These are phyloP conservation scores for Penicillium sp. DNA, from an alignment of 2,329 filamentous ascomycete species.

Conservation along the genomic window DNA sequence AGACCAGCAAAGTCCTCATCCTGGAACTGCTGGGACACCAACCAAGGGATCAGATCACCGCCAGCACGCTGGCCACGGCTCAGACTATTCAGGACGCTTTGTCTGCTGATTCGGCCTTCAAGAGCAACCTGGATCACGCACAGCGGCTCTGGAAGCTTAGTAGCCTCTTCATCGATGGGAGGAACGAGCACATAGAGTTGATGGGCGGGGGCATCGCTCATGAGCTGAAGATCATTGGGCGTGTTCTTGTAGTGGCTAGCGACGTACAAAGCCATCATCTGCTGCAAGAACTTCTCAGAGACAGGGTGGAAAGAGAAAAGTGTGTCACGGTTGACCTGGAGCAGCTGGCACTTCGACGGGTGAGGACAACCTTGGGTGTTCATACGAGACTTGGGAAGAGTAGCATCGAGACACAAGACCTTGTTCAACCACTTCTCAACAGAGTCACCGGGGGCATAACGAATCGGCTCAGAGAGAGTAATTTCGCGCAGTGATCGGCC, in stretches of 20 bases:
- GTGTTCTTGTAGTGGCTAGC: slow-evolving; percentile 98
- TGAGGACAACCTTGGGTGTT: slow-evolving; percentile 80
- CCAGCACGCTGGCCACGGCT: slow-evolving; percentile 85
- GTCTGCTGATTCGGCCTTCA: slow-evolving; percentile 90
- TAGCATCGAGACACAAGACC: slow-evolving; percentile 90
- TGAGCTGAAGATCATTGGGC: slow-evolving; percentile 95
- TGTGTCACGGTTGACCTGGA: slow-evolving; percentile 94
- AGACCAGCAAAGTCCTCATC: slow-evolving; percentile 94
- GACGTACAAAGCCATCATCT: slow-evolving; percentile 97
- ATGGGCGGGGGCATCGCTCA: slow-evolving; percentile 96
- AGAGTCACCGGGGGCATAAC: slow-evolving; percentile 85
- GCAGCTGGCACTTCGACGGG: slow-evolving; percentile 84
- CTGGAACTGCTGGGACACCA: slow-evolving; percentile 97
- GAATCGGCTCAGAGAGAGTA: slow-evolving; percentile 88
- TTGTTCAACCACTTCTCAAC: slow-evolving; percentile 98
- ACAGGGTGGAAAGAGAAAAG: slow-evolving; percentile 98
- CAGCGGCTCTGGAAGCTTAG: slow-evolving; percentile 84
- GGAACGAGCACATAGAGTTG: slow-evolving; percentile 93
- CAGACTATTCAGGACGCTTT: slow-evolving; percentile 87
- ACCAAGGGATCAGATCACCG: slow-evolving; percentile 95
- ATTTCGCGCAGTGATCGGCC: slow-evolving; percentile 86
- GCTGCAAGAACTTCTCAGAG: slow-evolving; percentile 94
- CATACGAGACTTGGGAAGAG: slow-evolving; percentile 74
- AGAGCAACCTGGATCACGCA: slow-evolving; percentile 93
- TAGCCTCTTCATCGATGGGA: slow-evolving; percentile 74